Evolutionary conservation across 495 filamentous ascomycete species (phyloP), one percentile per base, ranked within the genome.

Genomic region (Neurospora discreta): DNA sequence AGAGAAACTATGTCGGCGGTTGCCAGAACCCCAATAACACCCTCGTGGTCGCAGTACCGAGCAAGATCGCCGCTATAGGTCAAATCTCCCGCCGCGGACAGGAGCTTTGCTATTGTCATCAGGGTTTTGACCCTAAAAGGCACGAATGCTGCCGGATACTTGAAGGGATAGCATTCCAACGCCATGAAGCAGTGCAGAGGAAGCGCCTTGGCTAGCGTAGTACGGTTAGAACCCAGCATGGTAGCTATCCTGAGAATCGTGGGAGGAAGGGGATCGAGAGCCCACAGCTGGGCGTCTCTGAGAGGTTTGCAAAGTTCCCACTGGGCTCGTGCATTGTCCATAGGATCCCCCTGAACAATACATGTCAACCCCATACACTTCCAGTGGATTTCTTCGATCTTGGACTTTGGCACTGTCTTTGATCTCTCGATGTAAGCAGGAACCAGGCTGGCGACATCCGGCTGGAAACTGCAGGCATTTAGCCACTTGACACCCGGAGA

Each of bases 1-100:
- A 86, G 75, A n/a, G 79, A 81, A 13, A 78, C 76, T 39, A 82
- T 82, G 40, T 85, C 82, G 15, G 75, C 78, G 39, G 73, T 75
- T 3, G 71, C 71, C 33, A 84, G 41, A 3, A 74, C 70, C 3
- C 76, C 74, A 10, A 77, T 73, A 4, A 83, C 58, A 26, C 72
- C 72, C 69, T 80, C 73, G 40, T 73, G 70, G 33, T 74, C 40
- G 71, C 74, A 74, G 33, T 40, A 58, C 7, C 73, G 70, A 2
- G 76, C 71, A 10, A 77, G 46, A 9, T 71, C 70, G 39, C 74
- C 75, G 11, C 52, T 74, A 5, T 74, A 72, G 2, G 79, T 72
- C 8, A 76, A 43, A 36, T 74, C 73, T 0, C 75, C 79, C 0
- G 77, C 82, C 70, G 78, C 72, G 33, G 79, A 72, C 23, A 85